Evolutionary conservation across 2,329 filamentous ascomycete genomes (phyloP), one percentile per base, ranked within the genome.

Genomic region (Pseudogymnoascus sp.): DNA sequence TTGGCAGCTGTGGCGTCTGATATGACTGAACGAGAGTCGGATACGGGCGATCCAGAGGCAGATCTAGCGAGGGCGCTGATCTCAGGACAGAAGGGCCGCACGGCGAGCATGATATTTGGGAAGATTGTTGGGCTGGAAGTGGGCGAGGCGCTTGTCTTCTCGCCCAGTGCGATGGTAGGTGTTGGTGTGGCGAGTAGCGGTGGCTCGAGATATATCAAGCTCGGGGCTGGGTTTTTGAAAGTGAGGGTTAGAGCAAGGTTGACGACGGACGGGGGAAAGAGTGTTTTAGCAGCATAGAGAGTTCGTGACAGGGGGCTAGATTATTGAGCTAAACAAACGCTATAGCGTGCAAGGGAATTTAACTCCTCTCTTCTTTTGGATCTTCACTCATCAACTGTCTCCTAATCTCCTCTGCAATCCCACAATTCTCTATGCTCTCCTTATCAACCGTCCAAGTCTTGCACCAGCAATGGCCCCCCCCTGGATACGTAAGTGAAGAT

Each of bases 101-200:
- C 69, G 3, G 64, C 67, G 6, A 68, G 70, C 15, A 62, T 60
- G 1, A 65, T 80, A 0, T 80, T 83, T 65, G 68, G 72, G 1
- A 67, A 74, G n/a, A 82, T 83, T 38, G 77, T 82, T 33, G 67
- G 68, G n/a, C 69, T 84, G 19, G 69, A 72, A 7, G 78, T 77
- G 0, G 82, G 82, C 0, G 75, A 82, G 65, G 80, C 79, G 0
- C 68, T 83, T 3, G 67, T 83, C 0, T 83, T 82, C 66, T 75
- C 76, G 23, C 77, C 80, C 0, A 77, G 74, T 53, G 78, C 79
- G 0, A 69, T 79, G n/a, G 59, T 82, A 11, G 67, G 64, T 40
- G 61, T 69, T 31, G 44, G 64, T 17, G 63, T 63, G 62, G 60
- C 63, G 29, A 38, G 21, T n/a, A 40, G 19, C n/a, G 35, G 46